Evolutionary conservation across 75 land plant genomes (phyloP).

Genomic region (Sequoia sempervirens): DNA sequence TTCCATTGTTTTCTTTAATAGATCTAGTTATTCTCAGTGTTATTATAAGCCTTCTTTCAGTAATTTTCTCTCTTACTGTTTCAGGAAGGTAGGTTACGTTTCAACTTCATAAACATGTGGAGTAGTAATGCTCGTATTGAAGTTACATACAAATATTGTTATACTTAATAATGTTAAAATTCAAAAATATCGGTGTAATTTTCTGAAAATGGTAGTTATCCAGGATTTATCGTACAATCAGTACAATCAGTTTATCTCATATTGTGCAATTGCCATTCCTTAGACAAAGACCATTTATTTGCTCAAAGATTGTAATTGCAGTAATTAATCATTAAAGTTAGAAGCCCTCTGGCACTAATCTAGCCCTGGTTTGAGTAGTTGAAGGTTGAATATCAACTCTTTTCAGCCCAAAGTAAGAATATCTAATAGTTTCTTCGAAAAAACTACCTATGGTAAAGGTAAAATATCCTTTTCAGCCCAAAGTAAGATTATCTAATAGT

Average conservation of each 20-base stretch:
- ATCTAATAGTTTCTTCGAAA: background rate
- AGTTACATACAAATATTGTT: too few species aligned
- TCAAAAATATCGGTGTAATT: background rate
- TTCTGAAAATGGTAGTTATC: background rate
- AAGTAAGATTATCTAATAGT: background rate
- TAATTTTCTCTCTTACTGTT: background rate
- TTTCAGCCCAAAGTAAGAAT: background rate
- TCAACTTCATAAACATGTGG: background rate
- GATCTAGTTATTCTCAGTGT: too few species aligned
- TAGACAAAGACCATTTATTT: too few species aligned
- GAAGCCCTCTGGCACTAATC: background rate
- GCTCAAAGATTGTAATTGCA: background rate
- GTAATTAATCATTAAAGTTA: background rate
- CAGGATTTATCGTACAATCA: background rate
- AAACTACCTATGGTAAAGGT: background rate
- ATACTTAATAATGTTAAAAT: too few species aligned
- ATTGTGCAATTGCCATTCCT: background rate
- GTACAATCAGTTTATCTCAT: background rate
- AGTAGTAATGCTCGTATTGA: background rate
- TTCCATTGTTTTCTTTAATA: background rate
- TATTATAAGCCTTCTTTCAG: too few species aligned
- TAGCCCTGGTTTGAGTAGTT: background rate
- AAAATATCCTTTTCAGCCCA: too few species aligned
- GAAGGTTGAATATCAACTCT: background rate
- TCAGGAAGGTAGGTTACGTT: background rate